A percentile compares a stretch with the other conserved stretches of the same genome.
Conservation (phyloP, 148 eudicot genomes). For the Mesembryanthemum crystallinum region DNA sequence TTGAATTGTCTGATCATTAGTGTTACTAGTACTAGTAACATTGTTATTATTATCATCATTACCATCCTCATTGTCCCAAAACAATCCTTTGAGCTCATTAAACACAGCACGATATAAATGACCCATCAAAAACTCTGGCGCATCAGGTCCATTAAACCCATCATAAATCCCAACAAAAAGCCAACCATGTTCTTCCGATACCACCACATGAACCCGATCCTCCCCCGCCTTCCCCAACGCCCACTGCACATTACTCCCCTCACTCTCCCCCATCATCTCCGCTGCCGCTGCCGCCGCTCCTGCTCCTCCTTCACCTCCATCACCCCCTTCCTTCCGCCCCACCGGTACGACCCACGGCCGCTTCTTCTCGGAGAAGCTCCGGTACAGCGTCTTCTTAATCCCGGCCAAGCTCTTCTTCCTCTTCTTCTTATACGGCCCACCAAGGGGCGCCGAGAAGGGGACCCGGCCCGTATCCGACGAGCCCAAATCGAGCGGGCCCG, state of each 20-base stretch:
- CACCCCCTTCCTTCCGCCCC: slow-evolving; percentile 43
- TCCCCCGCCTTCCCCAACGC: slow-evolving; percentile 98
- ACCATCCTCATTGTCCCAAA: slow-evolving; percentile 72
- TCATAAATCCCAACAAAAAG: slow-evolving; percentile 98
- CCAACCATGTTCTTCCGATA: slow-evolving; percentile 96
- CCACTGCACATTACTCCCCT: slow-evolving; percentile 86
- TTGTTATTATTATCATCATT: slow-evolving; percentile 2
- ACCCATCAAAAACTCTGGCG: slow-evolving; percentile 94
- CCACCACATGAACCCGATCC: slow-evolving; percentile 97
- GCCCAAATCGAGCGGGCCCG: slow-evolving; percentile 73
- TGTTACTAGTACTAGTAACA: background rate
- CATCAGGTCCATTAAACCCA: slow-evolving; percentile 99
- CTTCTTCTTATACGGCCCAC: slow-evolving; percentile 39
- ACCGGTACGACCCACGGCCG: slow-evolving; percentile 94
- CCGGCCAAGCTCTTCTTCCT: slow-evolving; percentile 68
- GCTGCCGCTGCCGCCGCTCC: slow-evolving; percentile 12
- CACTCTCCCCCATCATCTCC: slow-evolving; percentile 32
- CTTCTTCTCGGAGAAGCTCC: slow-evolving; percentile 82
- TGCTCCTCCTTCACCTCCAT: slow-evolving; percentile 1
- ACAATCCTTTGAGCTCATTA: slow-evolving; percentile 79
- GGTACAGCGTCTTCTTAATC: slow-evolving; percentile 46
- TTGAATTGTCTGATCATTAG: background rate
- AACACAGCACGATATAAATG: slow-evolving; percentile 77
- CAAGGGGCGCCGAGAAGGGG: slow-evolving; percentile 87
- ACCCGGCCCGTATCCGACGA: slow-evolving; percentile 30